Evolutionary conservation across 257 asterid species (phyloP).

Genomic region (Ehretia macrophylla): DNA sequence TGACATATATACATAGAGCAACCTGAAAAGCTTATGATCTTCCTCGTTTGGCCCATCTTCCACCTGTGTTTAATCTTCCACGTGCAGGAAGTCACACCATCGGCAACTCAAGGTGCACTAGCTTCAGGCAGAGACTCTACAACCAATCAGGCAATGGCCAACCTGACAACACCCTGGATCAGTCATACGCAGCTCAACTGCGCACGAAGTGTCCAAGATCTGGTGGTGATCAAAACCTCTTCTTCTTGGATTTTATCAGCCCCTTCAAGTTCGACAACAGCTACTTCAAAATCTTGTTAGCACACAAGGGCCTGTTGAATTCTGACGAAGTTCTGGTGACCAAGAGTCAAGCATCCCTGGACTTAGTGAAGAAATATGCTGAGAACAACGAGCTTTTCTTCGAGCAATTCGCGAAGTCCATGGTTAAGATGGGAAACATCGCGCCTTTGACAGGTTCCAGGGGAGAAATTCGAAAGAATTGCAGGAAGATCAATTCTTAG

Average conservation of each 20-base stretch:
- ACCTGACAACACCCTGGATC: slow-evolving; percentile 58
- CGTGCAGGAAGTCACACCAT: slow-evolving; percentile 94
- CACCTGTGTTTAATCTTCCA: too few species aligned
- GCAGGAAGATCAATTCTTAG: slow-evolving; percentile 63
- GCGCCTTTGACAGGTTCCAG: slow-evolving; percentile 73
- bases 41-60: too few species aligned
- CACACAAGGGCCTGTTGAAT: slow-evolving; percentile 63
- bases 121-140: slow-evolving; percentile 91
- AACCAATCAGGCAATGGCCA: slow-evolving; percentile 61
- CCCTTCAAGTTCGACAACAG: slow-evolving; percentile 71
- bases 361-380: slow-evolving; percentile 72
- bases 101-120: slow-evolving; percentile 70
- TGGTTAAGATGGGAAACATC: slow-evolving; percentile 84
- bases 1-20: too few species aligned
- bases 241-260: slow-evolving; percentile 51
- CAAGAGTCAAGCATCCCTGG: slow-evolving; percentile 48
- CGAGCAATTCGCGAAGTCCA: slow-evolving; percentile 71
- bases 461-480: slow-evolving; percentile 69
- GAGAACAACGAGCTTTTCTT: slow-evolving; percentile 57
- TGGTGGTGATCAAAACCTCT: slow-evolving; percentile 83
- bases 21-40: too few species aligned
- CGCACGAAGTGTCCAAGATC: slow-evolving; percentile 71
- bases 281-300: slow-evolving; percentile 72
- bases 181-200: slow-evolving; percentile 51
- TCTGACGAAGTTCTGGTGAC: slow-evolving; percentile 79